Evolutionary conservation across 805 yeast species (phyloP).

Genomic region (Schwanniomyces occidentalis): DNA sequence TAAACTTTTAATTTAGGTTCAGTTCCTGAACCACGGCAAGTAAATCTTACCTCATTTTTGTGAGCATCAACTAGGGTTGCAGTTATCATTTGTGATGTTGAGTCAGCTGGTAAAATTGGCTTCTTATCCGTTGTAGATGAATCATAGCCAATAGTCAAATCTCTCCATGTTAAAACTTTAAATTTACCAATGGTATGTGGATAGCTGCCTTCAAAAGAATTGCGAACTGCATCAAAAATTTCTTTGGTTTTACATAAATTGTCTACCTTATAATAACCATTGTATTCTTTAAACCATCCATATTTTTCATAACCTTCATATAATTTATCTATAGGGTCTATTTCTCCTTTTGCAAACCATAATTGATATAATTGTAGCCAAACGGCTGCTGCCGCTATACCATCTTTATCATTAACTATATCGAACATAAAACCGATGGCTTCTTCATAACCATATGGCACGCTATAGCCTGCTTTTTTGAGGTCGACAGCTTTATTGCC

Average conservation of each 20-base stretch:
- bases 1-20: slow-evolving; percentile 94
- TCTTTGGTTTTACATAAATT: slow-evolving; percentile 50
- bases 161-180: slow-evolving; percentile 69
- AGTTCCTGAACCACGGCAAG: slow-evolving; percentile 93
- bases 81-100: slow-evolving; percentile 85
- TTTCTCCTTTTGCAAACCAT: slow-evolving; percentile 43
- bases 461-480: slow-evolving; percentile 59
- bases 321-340: slow-evolving; percentile 50
- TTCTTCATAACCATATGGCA: slow-evolving; percentile 93
- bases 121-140: slow-evolving; percentile 56
- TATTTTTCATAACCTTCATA: slow-evolving; percentile 59
- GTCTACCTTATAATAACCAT: slow-evolving; percentile 78
- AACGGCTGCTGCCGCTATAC: slow-evolving; percentile 74
- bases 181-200: slow-evolving; percentile 61
- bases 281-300: slow-evolving; percentile 83
- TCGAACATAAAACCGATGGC: slow-evolving; percentile 94
- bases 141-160: slow-evolving; percentile 80
- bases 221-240: slow-evolving; percentile 57
- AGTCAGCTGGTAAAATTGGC: slow-evolving; percentile 72
- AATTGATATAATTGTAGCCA: slow-evolving; percentile 67
- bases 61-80: slow-evolving; percentile 37
- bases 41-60: slow-evolving; percentile 55
- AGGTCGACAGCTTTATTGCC: slow-evolving; percentile 84
- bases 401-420: slow-evolving; percentile 88
- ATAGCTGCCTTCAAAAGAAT: slow-evolving; percentile 23